Base-by-base conservation (phyloP, 148 eudicot genomes). In the Fallopia convolvulus region DNA sequence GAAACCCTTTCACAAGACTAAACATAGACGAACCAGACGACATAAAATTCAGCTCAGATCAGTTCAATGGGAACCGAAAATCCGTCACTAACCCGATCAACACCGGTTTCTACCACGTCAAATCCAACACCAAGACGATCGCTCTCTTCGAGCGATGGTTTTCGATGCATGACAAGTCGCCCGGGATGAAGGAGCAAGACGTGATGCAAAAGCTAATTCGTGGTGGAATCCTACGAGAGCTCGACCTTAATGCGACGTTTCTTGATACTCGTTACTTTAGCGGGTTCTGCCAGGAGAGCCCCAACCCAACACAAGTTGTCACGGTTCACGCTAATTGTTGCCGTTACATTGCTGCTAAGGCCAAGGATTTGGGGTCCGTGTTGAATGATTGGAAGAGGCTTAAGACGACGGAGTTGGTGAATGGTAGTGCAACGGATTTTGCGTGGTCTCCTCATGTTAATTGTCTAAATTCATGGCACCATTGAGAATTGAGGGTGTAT, bases 311-410 rank as follows among this genome's bases (percentile, higher is more conserved):
- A 0, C 52, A 72, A 2, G 98, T 93, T n/a, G 70, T 74, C 15
- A 93, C 97, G 3, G 89, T 93, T 33, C 98, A 93, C 74, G 88
- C 94, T 11, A 93, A 90, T 21, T 93, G 98, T 80, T 93, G 98
- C 30, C 83, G 93, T n/a, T 85, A 77, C 72, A 89, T 93, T 12
- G 70, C 68, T 11, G 89, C 97, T 47, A 93, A 93, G 79, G 86
- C 89, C 53, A 39, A 76, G 0, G 97, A 93, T 78, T 71, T 93
- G 52, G 82, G 40, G 5, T 76, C 44, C 0, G 89, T 89, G 10
- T 33, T 91, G 18, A 80, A 44, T 50, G 90, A 90, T 20, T 93
- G 97, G 97, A 79, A 80, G 53, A 65, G 56, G 63, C 80, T 83
- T 4, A 74, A 70, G 79, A 30, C 30, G 30, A 26, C 30, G 30